Percentiles rank a stretch among this genome's conserved stretches.
Evolutionary conservation across 2,329 filamentous ascomycete species (phyloP).

Genomic region (Dryadomyces quercus-mongolicae): DNA sequence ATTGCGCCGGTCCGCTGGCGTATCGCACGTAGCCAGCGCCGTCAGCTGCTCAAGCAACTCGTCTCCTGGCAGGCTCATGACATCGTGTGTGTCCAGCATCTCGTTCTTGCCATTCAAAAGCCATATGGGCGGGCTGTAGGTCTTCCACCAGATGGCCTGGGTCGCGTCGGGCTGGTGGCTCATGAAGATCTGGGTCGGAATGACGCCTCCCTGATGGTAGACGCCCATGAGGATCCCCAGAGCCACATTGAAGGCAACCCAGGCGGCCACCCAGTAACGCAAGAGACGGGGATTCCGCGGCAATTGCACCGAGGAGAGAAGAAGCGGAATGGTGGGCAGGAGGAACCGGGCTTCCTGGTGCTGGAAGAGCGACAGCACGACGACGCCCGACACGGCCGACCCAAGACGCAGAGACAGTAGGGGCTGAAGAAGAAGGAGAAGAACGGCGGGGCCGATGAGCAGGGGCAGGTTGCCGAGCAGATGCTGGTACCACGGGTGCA

Average conservation of each 20-base stretch:
- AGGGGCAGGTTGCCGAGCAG: conserved; percentile 58
- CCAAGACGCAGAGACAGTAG: conserved; percentile 50
- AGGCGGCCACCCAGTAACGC: conserved; percentile 45
- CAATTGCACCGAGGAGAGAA: conserved; percentile 60
- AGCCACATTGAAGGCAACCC: conserved; percentile 58
- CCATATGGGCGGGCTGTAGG: conserved; percentile 73
- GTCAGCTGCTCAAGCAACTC: conserved; percentile 46
- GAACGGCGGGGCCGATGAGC: conserved; percentile 57
- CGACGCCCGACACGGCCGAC: conserved; percentile 61
- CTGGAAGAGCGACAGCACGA: conserved; percentile 60
- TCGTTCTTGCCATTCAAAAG: conserved; percentile 65
- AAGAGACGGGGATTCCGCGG: conserved; percentile 40
- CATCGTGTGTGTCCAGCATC: conserved; percentile 55
- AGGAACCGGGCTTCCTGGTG: conserved; percentile 75
- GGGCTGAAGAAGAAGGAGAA: conserved; percentile 46
- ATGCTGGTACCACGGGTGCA: conserved; percentile 73
- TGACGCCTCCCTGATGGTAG: conserved; percentile 70
- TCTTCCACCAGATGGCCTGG: conserved; percentile 74
- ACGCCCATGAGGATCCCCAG: conserved; percentile 65
- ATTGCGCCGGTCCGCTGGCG: conserved; percentile 40
- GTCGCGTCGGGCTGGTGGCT: conserved; percentile 57
- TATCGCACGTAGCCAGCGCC: conserved; percentile 50
- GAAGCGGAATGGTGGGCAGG: conserved; percentile 62
- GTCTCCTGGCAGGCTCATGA: conserved; percentile 59
- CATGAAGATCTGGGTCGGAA: conserved; percentile 65